Evolutionary conservation across 1,284 basidiomycete genomes (phyloP), one percentile per base, ranked within the genome.

Genomic region (Ganoderma boninense): DNA sequence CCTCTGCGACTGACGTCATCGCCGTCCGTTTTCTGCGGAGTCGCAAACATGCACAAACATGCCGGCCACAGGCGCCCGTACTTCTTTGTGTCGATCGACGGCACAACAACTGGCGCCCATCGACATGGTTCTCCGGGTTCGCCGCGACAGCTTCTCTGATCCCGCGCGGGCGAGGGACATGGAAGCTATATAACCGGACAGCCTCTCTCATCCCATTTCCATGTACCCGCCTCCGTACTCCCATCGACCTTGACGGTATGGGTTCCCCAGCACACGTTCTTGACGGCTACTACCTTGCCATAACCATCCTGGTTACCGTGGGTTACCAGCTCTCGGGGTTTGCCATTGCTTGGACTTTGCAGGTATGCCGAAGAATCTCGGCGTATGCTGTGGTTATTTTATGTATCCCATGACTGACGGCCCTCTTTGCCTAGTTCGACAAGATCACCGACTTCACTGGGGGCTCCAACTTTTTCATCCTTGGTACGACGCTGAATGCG

Each of bases 391-490:
- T 35, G 35, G 35, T 35, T 35, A 7, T 35, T 3, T 35, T 7
- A 35, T 35, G 7, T n/a, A 35, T 35, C 35, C 35, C 7, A 7
- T 3, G 16, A 61, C 49, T 8, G 38, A 26, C 1, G 23, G 23
- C 1, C 13, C 20, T 42, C 13, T 7, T 42, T 29, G n/a, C 32
- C 1, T 56, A 91, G 83, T 91, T 93, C 76, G 91, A 93, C 80
- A 92, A 93, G 78, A 90, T 93, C 64, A 92, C 91, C 13, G 92
- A 90, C 76, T 87, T 90, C 71, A 90, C 88, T 4, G 89, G 89
- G 69, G 87, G 90, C 46, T 90, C 89, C 6, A 92, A 92, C 77
- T 92, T 93, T 80, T 90, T 92, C 79, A 76, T 90, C 20, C 80
- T 90, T 72, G 87, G 89, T 87, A 72, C 54, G 75, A 72, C 52